Conservation (phyloP, 2,329 filamentous ascomycete species). For the Fusarium sp. region DNA sequence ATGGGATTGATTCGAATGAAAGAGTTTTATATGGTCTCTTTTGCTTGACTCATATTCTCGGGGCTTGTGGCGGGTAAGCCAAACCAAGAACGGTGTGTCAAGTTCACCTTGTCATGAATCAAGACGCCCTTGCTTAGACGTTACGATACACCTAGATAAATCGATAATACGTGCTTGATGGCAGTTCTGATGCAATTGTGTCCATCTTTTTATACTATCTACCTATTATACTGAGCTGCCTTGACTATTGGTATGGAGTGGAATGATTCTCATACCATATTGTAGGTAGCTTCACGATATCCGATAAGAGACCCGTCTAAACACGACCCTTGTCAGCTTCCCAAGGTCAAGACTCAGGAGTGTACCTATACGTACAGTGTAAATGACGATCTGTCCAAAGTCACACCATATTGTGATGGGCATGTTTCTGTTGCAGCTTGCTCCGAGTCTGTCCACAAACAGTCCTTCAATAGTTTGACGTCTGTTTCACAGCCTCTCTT, state of each 20-base stretch:
- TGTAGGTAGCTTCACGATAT: neutral
- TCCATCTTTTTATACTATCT: neutral
- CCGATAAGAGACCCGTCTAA: neutral
- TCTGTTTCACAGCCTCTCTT: conserved; percentile 21
- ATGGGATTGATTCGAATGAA: neutral
- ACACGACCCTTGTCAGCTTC: neutral
- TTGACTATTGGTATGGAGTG: neutral
- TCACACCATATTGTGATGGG: neutral
- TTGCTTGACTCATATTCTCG: neutral
- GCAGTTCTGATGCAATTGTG: neutral
- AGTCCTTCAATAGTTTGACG: conserved; percentile 12
- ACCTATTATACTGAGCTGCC: neutral
- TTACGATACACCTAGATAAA: neutral
- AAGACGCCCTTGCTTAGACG: neutral
- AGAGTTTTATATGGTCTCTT: neutral
- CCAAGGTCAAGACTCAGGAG: neutral
- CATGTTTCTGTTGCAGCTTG: neutral
- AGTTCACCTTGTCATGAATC: neutral
- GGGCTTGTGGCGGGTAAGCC: neutral
- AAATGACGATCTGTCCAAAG: neutral
- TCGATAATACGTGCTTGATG: neutral
- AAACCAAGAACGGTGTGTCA: neutral
- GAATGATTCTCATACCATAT: neutral
- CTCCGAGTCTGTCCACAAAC: neutral
- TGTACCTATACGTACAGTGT: neutral